Percentiles rank a stretch among this genome's conserved stretches.
These are phyloP conservation scores for Ceratocystis destructans DNA, from an alignment of 2,329 filamentous ascomycete species.

Conservation along the genomic window DNA sequence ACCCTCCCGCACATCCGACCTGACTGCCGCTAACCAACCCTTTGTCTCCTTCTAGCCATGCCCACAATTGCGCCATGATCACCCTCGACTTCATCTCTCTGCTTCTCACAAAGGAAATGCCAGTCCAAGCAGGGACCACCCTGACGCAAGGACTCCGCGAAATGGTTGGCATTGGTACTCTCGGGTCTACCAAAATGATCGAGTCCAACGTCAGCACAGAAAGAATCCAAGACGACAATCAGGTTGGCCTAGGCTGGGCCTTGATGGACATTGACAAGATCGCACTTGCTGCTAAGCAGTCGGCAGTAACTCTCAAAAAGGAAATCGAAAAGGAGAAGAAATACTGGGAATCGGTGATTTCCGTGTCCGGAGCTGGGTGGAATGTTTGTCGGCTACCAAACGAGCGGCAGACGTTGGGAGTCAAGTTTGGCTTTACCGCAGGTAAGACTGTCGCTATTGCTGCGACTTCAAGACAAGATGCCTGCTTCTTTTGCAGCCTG, in stretches of 20 bases:
- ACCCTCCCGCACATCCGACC: too few relatives aligned
- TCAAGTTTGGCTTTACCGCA: slow-evolving; percentile 82
- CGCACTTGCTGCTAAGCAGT: slow-evolving; percentile 57
- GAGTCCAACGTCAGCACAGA: slow-evolving; percentile 45
- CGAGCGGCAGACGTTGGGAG: slow-evolving; percentile 61
- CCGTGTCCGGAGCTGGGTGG: slow-evolving; percentile 75
- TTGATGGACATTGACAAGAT: slow-evolving; percentile 63
- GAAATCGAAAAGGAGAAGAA: slow-evolving; percentile 69
- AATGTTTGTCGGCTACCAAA: slow-evolving; percentile 63
- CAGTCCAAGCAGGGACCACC: slow-evolving; percentile 53
- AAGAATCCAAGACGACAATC: slow-evolving; percentile 42
- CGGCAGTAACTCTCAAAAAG: slow-evolving; percentile 56
- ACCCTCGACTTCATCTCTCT: slow-evolving; percentile 74
- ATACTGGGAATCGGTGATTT: slow-evolving; percentile 80
- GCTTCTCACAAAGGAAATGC: slow-evolving; percentile 67
- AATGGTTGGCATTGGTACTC: slow-evolving; percentile 56
- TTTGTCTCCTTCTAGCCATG: slow-evolving; percentile 27
- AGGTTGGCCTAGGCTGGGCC: slow-evolving; percentile 56
- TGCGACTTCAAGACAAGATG: neutral
- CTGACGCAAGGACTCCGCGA: slow-evolving; percentile 59
- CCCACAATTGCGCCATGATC: slow-evolving; percentile 49
- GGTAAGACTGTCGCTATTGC: slow-evolving; percentile 28
- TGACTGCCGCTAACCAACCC: neutral
- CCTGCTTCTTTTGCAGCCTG: neutral
- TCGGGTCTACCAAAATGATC: slow-evolving; percentile 54